Conservation (phyloP, 768 basidiomycete genomes). For the Amanita inopinata region DNA sequence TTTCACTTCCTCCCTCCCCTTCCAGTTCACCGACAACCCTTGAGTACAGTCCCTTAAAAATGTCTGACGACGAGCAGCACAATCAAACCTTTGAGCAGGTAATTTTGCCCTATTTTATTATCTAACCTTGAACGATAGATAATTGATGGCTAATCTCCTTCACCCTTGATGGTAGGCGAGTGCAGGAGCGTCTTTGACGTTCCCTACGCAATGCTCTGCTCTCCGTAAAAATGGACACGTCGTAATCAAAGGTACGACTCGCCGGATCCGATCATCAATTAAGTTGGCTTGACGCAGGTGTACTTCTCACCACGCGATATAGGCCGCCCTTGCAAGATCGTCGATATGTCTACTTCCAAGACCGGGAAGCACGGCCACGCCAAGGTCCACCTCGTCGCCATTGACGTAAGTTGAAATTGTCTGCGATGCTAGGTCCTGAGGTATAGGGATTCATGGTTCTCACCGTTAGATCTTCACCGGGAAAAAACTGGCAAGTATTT, state of each 20-base stretch:
- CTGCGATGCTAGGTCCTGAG: neutral
- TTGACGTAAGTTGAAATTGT: conserved; percentile 62
- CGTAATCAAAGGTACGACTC: conserved; percentile 73
- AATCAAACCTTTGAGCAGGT: conserved; percentile 84
- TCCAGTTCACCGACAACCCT: conserved; percentile 6
- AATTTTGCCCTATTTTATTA: conserved; percentile 12
- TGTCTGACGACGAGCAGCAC: conserved; percentile 88
- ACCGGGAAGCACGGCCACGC: conserved; percentile 99
- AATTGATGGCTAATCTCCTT: conserved; percentile 1
- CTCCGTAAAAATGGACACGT: conserved; percentile 90
- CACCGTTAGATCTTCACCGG: conserved; percentile 95
- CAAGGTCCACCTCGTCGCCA: conserved; percentile 95
- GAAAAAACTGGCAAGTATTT: conserved; percentile 78
- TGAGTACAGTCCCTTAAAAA: conserved; percentile 27
- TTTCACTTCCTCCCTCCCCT: conserved; percentile 13
- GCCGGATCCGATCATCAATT: neutral
- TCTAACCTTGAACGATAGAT: neutral
- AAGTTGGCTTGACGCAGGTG: conserved; percentile 3
- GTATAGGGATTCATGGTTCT: conserved; percentile 11
- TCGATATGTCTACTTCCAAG: conserved; percentile 99
- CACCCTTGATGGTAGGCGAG: conserved; percentile 34
- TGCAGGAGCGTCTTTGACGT: conserved; percentile 72
- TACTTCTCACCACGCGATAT: conserved; percentile 4
- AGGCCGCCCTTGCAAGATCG: conserved; percentile 96
- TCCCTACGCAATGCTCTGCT: conserved; percentile 93